phyloP scores from a whole-genome alignment of 2,329 filamentous ascomycete genomes.

The Colletotrichum brevisporum region DNA sequence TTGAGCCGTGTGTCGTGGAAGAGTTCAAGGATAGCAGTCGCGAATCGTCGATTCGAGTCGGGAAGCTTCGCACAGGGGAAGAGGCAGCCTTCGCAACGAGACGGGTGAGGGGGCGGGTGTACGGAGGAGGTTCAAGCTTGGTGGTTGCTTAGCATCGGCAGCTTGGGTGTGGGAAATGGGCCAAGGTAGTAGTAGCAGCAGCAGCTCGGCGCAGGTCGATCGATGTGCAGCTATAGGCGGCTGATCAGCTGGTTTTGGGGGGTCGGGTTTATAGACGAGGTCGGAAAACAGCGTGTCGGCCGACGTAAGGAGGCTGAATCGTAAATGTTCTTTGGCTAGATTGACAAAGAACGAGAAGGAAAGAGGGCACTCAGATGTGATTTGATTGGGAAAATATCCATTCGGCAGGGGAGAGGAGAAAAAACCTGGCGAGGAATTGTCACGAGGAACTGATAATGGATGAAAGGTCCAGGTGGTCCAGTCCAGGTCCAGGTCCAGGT shows the following conservation, averaged over 20 bases:
- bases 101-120: constrained; percentile 16
- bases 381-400: not conserved
- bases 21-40: constrained; percentile 6
- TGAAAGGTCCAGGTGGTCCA: constrained; percentile 17
- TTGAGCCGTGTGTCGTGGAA: constrained; percentile 5
- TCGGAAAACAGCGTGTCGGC: not conserved
- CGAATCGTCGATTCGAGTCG: constrained; percentile 28
- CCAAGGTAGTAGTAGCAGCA: not conserved
- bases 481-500: too few relatives aligned
- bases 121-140: constrained; percentile 29
- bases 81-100: constrained; percentile 11
- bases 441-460: constrained; percentile 36
- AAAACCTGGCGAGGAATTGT: constrained; percentile 34
- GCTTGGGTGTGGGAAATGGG: constrained; percentile 11
- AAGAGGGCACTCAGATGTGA: not conserved
- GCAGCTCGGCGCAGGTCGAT: not conserved
- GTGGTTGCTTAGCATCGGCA: constrained; percentile 29
- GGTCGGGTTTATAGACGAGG: constrained; percentile 7
- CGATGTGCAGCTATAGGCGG: not conserved
- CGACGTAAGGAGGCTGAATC: not conserved
- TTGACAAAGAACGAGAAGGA: constrained; percentile 21
- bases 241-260: constrained; percentile 15
- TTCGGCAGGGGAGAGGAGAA: not conserved
- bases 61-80: constrained; percentile 31
- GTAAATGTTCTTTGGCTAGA: not conserved